Conservation (phyloP, 805 yeast genomes). For the Kluyveromyces starmeri region DNA sequence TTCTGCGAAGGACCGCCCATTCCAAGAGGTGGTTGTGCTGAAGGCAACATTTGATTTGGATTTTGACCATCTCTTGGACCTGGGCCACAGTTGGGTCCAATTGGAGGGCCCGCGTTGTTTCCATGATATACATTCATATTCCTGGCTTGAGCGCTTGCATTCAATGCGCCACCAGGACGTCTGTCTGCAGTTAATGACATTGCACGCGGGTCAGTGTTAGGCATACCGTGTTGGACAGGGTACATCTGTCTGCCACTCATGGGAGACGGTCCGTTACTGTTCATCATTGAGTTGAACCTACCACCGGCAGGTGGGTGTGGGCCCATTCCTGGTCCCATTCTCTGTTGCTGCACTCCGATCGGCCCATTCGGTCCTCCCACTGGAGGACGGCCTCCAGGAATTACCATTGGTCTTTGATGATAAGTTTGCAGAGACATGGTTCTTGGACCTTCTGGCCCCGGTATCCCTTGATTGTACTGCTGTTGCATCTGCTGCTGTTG, state of each 20-base stretch:
- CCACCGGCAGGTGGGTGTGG: conserved; percentile 15
- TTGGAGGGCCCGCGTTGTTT: background rate
- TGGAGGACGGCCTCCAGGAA: conserved; percentile 9
- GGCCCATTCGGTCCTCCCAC: conserved; percentile 8
- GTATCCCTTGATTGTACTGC: too few species aligned
- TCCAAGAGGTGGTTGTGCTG: too few species aligned
- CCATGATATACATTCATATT: background rate
- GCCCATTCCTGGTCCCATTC: too few species aligned
- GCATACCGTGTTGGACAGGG: background rate
- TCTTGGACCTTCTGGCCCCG: conserved; percentile 29
- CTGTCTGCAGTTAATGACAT: conserved; percentile 3
- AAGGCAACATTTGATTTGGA: background rate
- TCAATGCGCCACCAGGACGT: background rate
- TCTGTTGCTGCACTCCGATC: conserved; percentile 9
- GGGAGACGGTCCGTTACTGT: background rate
- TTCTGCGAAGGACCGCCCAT: background rate
- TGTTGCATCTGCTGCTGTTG: conserved; percentile 18
- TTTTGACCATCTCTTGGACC: conserved; percentile 4
- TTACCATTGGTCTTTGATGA: conserved; percentile 3
- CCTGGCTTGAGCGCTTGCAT: background rate
- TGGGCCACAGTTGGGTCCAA: conserved; percentile 8
- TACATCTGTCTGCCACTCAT: conserved; percentile 1
- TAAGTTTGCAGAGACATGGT: conserved; percentile 37
- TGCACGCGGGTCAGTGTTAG: conserved; percentile 3
- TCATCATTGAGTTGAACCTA: conserved; percentile 27